Conservation (phyloP, 352 stramenopile genomes). For the Sclerospora graminicola region DNA sequence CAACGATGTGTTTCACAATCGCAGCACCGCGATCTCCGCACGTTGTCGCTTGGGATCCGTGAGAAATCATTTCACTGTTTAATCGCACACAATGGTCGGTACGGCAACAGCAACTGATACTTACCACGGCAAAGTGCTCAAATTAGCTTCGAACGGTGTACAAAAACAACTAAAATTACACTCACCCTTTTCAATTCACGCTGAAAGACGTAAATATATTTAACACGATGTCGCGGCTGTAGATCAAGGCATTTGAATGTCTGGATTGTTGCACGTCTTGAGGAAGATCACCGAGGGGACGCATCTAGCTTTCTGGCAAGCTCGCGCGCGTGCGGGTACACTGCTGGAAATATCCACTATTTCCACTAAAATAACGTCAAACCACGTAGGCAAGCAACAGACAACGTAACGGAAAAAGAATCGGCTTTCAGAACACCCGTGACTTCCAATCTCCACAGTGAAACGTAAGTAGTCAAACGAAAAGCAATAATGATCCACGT, state of each 20-base stretch:
- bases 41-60: slow-evolving; percentile 53
- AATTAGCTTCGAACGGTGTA: slow-evolving; percentile 1
- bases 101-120: slow-evolving; percentile 33
- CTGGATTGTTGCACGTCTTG: too few species aligned
- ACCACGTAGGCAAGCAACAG: too few species aligned
- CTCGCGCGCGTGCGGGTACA: too few species aligned
- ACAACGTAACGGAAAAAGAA: too few species aligned
- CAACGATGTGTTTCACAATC: slow-evolving; percentile 55
- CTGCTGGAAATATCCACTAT: too few species aligned
- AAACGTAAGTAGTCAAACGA: too few species aligned
- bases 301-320: too few species aligned
- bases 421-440: too few species aligned
- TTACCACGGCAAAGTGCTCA: slow-evolving; percentile 56
- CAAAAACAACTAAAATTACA: background rate
- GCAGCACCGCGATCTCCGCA: slow-evolving; percentile 54
- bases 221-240: slow-evolving; percentile 22
- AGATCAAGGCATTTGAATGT: background rate
- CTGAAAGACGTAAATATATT: slow-evolving; percentile 50
- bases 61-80: slow-evolving; percentile 81
- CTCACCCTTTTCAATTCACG: slow-evolving; percentile 33
- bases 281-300: too few species aligned
- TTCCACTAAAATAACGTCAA: too few species aligned
- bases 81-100: slow-evolving; percentile 52
- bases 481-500: too few species aligned
- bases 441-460: too few species aligned